Conservation (phyloP, 192 early-diverging fungal genomes). For the Ambispora gerdemannii region DNA sequence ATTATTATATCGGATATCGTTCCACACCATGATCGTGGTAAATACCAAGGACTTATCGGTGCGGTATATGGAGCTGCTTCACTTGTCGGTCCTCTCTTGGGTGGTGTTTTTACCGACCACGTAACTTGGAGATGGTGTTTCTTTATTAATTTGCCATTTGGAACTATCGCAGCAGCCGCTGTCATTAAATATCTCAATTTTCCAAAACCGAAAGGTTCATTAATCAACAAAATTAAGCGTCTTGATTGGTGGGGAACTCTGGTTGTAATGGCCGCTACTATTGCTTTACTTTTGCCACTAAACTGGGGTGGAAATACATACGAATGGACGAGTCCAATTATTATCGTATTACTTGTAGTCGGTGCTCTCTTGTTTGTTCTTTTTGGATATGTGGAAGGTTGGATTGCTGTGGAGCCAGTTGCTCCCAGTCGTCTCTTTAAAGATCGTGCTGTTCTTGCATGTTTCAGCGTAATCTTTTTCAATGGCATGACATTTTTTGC, state of each 20-base stretch:
- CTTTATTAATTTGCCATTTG: slow-evolving; percentile 58
- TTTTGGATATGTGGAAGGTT: slow-evolving; percentile 65
- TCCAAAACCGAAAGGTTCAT: slow-evolving; percentile 45
- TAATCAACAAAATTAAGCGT: slow-evolving; percentile 52
- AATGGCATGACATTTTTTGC: slow-evolving; percentile 48
- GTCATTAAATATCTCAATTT: slow-evolving; percentile 55
- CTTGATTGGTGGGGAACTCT: slow-evolving; percentile 66
- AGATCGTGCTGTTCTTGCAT: slow-evolving; percentile 41
- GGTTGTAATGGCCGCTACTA: slow-evolving; percentile 48
- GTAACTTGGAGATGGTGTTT: slow-evolving; percentile 55
- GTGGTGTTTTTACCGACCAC: slow-evolving; percentile 76
- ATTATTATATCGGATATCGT: slow-evolving; percentile 86
- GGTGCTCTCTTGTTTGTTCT: slow-evolving; percentile 45
- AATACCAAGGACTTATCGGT: slow-evolving; percentile 76
- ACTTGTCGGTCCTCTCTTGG: slow-evolving; percentile 77
- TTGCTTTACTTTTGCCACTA: slow-evolving; percentile 66
- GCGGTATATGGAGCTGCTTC: slow-evolving; percentile 74
- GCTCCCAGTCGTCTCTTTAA: slow-evolving; percentile 61
- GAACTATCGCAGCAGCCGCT: slow-evolving; percentile 43
- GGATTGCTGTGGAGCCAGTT: slow-evolving; percentile 66
- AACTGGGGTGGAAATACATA: slow-evolving; percentile 71
- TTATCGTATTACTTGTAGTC: slow-evolving; percentile 54
- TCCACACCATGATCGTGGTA: slow-evolving; percentile 71
- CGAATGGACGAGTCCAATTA: slow-evolving; percentile 59
- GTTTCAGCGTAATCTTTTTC: slow-evolving; percentile 41